A percentile compares a stretch with the other conserved stretches of the same genome.
Evolutionary conservation across 306 rosid species (phyloP).

Genomic region (Hylodesmum podocarpum): DNA sequence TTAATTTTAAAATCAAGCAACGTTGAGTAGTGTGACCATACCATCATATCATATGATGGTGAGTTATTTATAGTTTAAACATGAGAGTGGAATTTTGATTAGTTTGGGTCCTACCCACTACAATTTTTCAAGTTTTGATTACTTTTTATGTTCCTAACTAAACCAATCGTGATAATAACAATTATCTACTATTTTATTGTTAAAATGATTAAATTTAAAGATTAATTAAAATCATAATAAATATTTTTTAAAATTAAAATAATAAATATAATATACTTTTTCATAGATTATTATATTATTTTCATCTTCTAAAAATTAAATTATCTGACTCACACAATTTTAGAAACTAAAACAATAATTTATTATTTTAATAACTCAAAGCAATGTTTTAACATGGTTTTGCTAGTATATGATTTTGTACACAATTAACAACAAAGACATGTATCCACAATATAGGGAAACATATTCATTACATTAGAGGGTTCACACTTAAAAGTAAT

Average conservation of each 20-base stretch:
- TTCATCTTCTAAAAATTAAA: too few species aligned
- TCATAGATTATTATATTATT: too few species aligned
- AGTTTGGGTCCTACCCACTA: slow-evolving; percentile 27
- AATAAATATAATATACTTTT: too few species aligned
- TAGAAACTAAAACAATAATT: too few species aligned
- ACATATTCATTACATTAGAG: not conserved
- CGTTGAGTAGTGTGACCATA: not conserved
- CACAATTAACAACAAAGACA: not conserved
- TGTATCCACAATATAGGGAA: not conserved
- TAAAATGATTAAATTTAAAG: too few species aligned
- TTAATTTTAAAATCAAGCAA: not conserved
- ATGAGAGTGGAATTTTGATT: slow-evolving; percentile 17
- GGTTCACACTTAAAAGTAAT: too few species aligned
- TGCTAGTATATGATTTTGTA: not conserved
- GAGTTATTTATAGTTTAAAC: not conserved
- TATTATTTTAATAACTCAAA: not conserved
- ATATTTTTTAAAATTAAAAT: too few species aligned
- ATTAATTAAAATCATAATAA: too few species aligned
- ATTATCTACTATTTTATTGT: too few species aligned
- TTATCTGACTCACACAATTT: too few species aligned
- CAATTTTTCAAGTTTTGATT: not conserved
- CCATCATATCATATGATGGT: not conserved
- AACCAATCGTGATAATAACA: not conserved
- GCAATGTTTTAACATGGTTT: slow-evolving; percentile 3
- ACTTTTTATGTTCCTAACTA: not conserved